A percentile compares a stretch with the other conserved stretches of the same genome.
These are phyloP conservation scores for Axilococcus clingmanii DNA, from an alignment of 139 green algal genomes.

Conservation along the genomic window DNA sequence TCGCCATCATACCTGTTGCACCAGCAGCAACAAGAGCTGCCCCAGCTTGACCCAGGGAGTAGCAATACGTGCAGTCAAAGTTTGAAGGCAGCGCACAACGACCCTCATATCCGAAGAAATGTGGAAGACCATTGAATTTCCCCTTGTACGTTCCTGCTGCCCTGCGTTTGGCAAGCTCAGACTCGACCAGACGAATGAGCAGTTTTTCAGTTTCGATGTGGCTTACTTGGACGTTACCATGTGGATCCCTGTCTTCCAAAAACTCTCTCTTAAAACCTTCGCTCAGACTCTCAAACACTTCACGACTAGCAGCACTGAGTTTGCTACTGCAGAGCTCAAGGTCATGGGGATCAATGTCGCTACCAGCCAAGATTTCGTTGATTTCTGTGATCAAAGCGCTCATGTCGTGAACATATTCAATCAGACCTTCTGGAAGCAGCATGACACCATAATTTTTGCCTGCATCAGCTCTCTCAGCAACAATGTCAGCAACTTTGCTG, in stretches of 20 bases:
- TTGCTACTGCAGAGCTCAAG: not conserved
- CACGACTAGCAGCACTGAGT: constrained; percentile 6
- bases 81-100: constrained; percentile 50
- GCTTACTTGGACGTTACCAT: constrained; percentile 51
- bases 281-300: constrained; percentile 32
- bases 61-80: constrained; percentile 58
- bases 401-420: constrained; percentile 40
- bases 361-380: constrained; percentile 31
- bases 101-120: constrained; percentile 54
- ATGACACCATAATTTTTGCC: constrained; percentile 46
- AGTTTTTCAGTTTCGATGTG: constrained; percentile 48
- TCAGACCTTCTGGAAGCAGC: constrained; percentile 51
- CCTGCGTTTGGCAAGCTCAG: constrained; percentile 18
- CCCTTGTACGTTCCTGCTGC: constrained; percentile 9
- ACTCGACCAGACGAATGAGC: constrained; percentile 26
- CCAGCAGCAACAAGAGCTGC: constrained; percentile 25
- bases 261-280: constrained; percentile 33
- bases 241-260: constrained; percentile 49
- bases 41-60: constrained; percentile 38
- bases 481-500: constrained; percentile 37
- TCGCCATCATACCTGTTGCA: constrained; percentile 52
- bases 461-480: constrained; percentile 19
- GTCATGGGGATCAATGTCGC: not conserved
- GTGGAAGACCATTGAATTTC: constrained; percentile 27
- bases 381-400: constrained; percentile 25